Conservation (phyloP, 805 yeast genomes). For the Ogataea trehalophila region DNA sequence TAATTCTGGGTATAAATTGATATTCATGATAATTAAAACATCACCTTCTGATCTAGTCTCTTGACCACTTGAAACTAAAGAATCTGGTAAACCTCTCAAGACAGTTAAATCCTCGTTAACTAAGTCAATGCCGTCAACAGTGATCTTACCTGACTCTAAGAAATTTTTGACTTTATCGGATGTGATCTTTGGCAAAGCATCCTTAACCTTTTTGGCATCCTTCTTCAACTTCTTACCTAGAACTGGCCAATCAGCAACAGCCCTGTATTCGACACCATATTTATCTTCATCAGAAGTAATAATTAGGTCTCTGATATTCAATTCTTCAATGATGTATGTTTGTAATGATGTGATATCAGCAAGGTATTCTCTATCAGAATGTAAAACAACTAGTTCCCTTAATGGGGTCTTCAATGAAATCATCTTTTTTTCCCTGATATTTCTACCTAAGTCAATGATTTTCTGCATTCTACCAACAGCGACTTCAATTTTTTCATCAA, state of each 20-base stretch:
- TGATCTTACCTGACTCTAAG: constrained; percentile 65
- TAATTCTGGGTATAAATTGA: constrained; percentile 80
- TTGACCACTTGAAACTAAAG: constrained; percentile 59
- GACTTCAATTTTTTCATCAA: constrained; percentile 76
- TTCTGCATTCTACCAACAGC: constrained; percentile 95
- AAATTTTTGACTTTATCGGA: constrained; percentile 80
- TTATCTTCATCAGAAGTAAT: constrained; percentile 87
- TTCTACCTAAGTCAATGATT: constrained; percentile 94
- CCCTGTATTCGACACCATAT: constrained; percentile 88
- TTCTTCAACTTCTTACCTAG: constrained; percentile 95
- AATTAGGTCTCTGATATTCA: constrained; percentile 83
- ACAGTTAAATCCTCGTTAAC: constrained; percentile 87
- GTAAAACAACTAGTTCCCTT: constrained; percentile 79
- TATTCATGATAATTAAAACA: constrained; percentile 85
- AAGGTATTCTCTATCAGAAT: constrained; percentile 69
- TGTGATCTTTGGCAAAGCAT: constrained; percentile 77
- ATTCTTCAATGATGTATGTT: constrained; percentile 80
- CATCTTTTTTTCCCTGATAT: constrained; percentile 91
- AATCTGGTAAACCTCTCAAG: constrained; percentile 79
- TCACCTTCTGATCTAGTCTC: constrained; percentile 87
- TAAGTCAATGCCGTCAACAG: constrained; percentile 85
- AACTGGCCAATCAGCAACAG: constrained; percentile 98
- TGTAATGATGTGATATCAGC: constrained; percentile 73
- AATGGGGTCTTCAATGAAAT: constrained; percentile 94
- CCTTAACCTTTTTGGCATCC: constrained; percentile 91